Evolutionary conservation across 768 basidiomycete genomes (phyloP).

Genomic region (Xerocomus potaroensis): DNA sequence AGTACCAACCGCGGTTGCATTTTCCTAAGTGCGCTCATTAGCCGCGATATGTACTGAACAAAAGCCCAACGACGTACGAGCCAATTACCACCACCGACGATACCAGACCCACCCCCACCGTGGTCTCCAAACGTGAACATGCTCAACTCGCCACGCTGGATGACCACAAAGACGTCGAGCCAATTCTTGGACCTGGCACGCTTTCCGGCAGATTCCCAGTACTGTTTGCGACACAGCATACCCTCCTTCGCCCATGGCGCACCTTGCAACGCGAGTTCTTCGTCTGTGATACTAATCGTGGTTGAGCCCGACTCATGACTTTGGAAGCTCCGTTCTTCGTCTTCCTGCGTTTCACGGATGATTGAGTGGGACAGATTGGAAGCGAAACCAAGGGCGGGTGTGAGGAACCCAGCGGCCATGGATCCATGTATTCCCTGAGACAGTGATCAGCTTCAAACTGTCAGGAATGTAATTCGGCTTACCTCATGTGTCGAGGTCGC

Average conservation of each 20-base stretch:
- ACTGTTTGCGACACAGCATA: conserved; percentile 90
- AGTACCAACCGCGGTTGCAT: conserved; percentile 79
- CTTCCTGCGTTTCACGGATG: conserved; percentile 90
- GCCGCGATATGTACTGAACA: no score
- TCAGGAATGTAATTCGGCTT: background rate
- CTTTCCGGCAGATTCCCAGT: conserved; percentile 83
- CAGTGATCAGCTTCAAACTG: conserved; percentile 8
- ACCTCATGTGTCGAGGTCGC: conserved; percentile 87
- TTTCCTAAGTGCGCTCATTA: conserved; percentile 52
- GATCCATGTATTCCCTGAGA: conserved; percentile 56
- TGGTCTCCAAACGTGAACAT: conserved; percentile 94
- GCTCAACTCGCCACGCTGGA: conserved; percentile 88
- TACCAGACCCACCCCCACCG: conserved; percentile 53
- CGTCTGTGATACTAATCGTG: conserved; percentile 85
- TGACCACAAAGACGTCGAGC: conserved; percentile 95
- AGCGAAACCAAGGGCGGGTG: conserved; percentile 92
- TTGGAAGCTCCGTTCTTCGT: conserved; percentile 65
- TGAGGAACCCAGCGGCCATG: conserved; percentile 65
- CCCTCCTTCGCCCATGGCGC: conserved; percentile 99
- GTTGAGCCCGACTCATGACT: conserved; percentile 66
- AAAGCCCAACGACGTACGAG: conserved; percentile 56
- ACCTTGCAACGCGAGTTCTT: conserved; percentile 91
- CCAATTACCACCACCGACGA: conserved; percentile 97
- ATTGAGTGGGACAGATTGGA: conserved; percentile 95
- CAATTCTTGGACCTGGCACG: conserved; percentile 86